Evolutionary conservation across 2,329 filamentous ascomycete genomes (phyloP), one percentile per base, ranked within the genome.

Genomic region (Pyricularia grisea): DNA sequence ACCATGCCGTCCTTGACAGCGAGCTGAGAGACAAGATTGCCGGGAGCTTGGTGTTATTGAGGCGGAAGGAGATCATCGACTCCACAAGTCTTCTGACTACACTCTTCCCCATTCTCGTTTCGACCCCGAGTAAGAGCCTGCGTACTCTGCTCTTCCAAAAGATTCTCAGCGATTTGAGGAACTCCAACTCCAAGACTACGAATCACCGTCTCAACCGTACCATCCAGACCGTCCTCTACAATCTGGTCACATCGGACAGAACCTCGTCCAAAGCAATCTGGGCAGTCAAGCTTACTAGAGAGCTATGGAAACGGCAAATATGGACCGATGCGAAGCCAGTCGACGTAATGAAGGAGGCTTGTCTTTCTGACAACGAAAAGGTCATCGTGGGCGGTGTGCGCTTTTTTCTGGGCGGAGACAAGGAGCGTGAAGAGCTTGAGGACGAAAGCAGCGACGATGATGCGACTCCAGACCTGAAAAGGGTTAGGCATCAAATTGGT

Each of bases 311-410:
- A 80, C 87, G 94, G 65, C 94, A 97, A 74, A 90, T 98, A 72
- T 99, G 95, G 95, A 93, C 92, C 11, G 95, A 99, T 75, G 88
- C 93, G 17, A 71, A 94, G 78, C 90, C 94, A 0, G 95, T 98
- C n/a, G 93, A 97, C 75, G 92, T 98, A 72, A 98, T 99, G 94
- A 97, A 97, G 80, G 92, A 97, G 79, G 93, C 94, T 0, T 68
- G 90, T 68, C 81, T 99, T 69, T 89, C 92, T 3, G 91, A 97
- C 67, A 97, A 97, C 74, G 92, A 96, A 74, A 99, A 99, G 81
- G 93, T 98, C 3, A 88, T 95, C 30, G 84, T 91, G 6, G 92
- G 93, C 20, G 94, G 92, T 64, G 92, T 96, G 17, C 88, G 93
- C 28, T 99, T 98, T 83, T 99, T 99, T 82, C 84, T 99, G 0